These are phyloP conservation scores for Tulasnella sp. DNA, from an alignment of 768 basidiomycete species.

Conservation along the genomic window DNA sequence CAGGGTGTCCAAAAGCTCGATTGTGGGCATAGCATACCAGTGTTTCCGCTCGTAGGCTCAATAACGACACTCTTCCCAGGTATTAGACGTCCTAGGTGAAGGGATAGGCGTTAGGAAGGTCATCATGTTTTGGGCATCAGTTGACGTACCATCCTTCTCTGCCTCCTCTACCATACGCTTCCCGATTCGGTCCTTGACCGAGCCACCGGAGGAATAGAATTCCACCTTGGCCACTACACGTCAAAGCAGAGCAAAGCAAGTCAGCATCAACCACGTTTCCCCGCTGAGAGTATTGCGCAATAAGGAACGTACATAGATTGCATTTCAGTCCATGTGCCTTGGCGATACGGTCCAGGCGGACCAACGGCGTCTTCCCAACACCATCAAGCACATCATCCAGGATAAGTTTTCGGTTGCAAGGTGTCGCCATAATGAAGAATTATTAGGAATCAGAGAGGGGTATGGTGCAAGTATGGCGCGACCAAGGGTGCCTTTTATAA, in stretches of 20 bases:
- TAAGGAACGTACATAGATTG: constrained; percentile 61
- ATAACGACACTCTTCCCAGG: constrained; percentile 87
- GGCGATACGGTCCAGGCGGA: constrained; percentile 74
- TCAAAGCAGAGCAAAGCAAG: too few relatives aligned
- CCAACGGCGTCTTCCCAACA: constrained; percentile 84
- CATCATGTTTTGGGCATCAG: background rate
- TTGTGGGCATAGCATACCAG: constrained; percentile 44
- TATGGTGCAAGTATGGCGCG: background rate
- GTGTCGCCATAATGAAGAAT: background rate
- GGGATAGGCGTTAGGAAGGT: background rate
- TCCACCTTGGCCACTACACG: constrained; percentile 76
- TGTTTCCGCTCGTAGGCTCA: constrained; percentile 92
- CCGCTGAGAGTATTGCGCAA: background rate
- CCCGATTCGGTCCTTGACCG: constrained; percentile 92
- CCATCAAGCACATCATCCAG: constrained; percentile 74
- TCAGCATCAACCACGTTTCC: too few relatives aligned
- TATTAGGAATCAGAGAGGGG: background rate
- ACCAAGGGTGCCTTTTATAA: too few relatives aligned
- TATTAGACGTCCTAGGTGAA: constrained; percentile 37
- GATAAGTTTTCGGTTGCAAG: constrained; percentile 29
- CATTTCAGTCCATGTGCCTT: constrained; percentile 67
- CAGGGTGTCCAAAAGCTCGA: background rate
- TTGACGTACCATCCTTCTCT: constrained; percentile 59
- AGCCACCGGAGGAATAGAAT: constrained; percentile 83
- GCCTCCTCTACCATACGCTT: constrained; percentile 96